Evolutionary conservation across 306 rosid genomes (phyloP).

Genomic region (Comarum palustre): DNA sequence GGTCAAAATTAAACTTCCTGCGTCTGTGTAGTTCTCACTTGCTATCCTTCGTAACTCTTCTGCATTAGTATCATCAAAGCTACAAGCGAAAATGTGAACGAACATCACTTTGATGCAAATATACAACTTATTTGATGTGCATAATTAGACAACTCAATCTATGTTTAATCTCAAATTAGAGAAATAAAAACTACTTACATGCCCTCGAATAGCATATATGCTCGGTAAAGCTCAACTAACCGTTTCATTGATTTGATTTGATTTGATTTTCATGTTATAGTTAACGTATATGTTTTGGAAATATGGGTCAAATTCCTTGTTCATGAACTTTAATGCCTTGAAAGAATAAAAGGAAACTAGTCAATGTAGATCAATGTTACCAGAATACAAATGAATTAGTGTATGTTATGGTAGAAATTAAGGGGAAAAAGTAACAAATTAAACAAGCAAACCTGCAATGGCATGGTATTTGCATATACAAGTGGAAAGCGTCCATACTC

Average conservation of each 20-base stretch:
- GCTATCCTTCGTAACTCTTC: slow-evolving; percentile 21
- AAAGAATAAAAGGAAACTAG: not conserved
- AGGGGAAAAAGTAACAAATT: no score
- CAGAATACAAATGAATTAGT: not conserved
- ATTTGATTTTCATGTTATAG: not conserved
- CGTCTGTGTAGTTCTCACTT: not conserved
- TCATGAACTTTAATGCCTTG: slow-evolving; percentile 34
- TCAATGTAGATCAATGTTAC: not conserved
- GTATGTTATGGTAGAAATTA: not conserved
- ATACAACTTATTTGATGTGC: not conserved
- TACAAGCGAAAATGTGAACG: not conserved
- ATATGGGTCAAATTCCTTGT: not conserved
- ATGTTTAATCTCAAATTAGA: not conserved
- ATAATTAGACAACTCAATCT: not conserved
- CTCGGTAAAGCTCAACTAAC: slow-evolving; percentile 34
- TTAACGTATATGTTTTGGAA: not conserved
- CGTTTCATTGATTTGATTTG: not conserved
- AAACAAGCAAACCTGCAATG: slow-evolving; percentile 33
- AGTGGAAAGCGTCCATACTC: slow-evolving; percentile 25
- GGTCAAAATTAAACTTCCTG: slow-evolving; percentile 24
- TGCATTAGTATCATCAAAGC: slow-evolving; percentile 44
- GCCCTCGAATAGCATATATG: slow-evolving; percentile 31
- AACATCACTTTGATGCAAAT: not conserved
- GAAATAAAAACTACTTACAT: slow-evolving; percentile 20
- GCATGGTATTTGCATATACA: slow-evolving; percentile 33